A percentile compares a stretch with the other conserved stretches of the same genome.
These are phyloP conservation scores for Citrus cavaleriei DNA, from an alignment of 345 rosid species.

Conservation along the genomic window DNA sequence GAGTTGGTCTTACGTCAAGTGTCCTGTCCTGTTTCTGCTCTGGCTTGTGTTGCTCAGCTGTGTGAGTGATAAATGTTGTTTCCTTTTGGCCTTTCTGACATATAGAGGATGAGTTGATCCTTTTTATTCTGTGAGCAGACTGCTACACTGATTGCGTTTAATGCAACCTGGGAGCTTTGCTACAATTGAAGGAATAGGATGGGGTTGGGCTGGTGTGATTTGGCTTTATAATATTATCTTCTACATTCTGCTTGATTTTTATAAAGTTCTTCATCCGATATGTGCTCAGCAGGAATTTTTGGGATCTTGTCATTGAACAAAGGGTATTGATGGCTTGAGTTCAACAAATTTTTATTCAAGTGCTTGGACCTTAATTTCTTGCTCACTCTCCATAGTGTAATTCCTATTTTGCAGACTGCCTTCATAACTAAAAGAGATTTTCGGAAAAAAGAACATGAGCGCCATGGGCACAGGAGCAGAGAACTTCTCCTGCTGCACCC, in stretches of 20 bases:
- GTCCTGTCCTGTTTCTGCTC: conserved; percentile 42
- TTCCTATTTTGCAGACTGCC: conserved; percentile 33
- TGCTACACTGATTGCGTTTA: conserved; percentile 54
- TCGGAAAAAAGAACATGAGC: conserved; percentile 48
- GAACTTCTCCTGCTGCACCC: no score
- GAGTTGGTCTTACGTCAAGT: conserved; percentile 54
- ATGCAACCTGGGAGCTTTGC: conserved; percentile 57
- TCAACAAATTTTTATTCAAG: background rate
- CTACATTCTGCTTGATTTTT: conserved; percentile 45
- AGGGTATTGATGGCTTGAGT: conserved; percentile 29
- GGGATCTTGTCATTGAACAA: conserved; percentile 64
- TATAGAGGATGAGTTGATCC: background rate
- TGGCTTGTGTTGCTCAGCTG: conserved; percentile 38
- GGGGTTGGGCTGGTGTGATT: conserved; percentile 62
- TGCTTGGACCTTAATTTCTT: background rate
- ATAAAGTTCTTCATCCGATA: conserved; percentile 53
- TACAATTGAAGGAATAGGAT: conserved; percentile 51
- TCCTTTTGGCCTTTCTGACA: no score
- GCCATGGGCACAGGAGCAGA: conserved; percentile 58
- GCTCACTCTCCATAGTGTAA: conserved; percentile 3
- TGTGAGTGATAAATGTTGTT: conserved; percentile 17
- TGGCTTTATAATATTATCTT: conserved; percentile 55
- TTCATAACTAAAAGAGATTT: conserved; percentile 50
- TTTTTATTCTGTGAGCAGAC: conserved; percentile 21
- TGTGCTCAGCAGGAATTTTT: conserved; percentile 47